Evolutionary conservation across 371 early-diverging fungal genomes (phyloP).

Genomic region (Syncephalastrum sp.): DNA sequence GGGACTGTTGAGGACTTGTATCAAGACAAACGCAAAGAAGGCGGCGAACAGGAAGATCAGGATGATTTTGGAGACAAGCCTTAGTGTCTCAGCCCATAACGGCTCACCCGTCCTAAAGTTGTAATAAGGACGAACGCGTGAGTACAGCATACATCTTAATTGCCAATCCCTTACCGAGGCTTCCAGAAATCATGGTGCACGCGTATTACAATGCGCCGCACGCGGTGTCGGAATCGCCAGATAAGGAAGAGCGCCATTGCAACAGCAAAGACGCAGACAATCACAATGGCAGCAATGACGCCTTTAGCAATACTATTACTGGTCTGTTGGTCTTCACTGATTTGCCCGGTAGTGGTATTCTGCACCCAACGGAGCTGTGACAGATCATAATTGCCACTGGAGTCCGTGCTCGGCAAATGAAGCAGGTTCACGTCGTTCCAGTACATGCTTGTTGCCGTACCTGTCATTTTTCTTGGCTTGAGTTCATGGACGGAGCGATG

Average conservation of each 20-base stretch:
- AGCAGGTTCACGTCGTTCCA: slow-evolving; percentile 16
- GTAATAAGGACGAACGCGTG: neutral
- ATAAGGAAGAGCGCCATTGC: slow-evolving; percentile 8
- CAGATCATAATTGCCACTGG: neutral
- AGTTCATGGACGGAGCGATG: neutral
- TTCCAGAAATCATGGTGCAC: slow-evolving; percentile 23
- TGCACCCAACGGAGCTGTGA: slow-evolving; percentile 5
- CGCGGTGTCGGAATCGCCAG: slow-evolving; percentile 12
- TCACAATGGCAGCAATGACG: slow-evolving; percentile 17
- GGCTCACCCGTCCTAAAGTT: slow-evolving; percentile 29
- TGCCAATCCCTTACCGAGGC: slow-evolving; percentile 13
- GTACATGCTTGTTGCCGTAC: neutral
- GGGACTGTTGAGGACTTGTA: slow-evolving; percentile 29
- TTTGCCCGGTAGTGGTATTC: slow-evolving; percentile 7
- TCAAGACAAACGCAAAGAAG: slow-evolving; percentile 23
- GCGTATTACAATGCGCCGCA: slow-evolving; percentile 6
- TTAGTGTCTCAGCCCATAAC: slow-evolving; percentile 29
- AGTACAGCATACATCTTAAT: neutral
- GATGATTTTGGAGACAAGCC: slow-evolving; percentile 20
- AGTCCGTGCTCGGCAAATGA: slow-evolving; percentile 9
- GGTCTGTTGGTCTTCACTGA: neutral
- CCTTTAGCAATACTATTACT: slow-evolving; percentile 1
- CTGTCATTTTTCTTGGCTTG: neutral
- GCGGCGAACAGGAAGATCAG: slow-evolving; percentile 19
- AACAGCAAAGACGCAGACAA: slow-evolving; percentile 10